Base-by-base conservation (phyloP, 192 early-diverging fungal genomes). In the Coemansia sp. region DNA sequence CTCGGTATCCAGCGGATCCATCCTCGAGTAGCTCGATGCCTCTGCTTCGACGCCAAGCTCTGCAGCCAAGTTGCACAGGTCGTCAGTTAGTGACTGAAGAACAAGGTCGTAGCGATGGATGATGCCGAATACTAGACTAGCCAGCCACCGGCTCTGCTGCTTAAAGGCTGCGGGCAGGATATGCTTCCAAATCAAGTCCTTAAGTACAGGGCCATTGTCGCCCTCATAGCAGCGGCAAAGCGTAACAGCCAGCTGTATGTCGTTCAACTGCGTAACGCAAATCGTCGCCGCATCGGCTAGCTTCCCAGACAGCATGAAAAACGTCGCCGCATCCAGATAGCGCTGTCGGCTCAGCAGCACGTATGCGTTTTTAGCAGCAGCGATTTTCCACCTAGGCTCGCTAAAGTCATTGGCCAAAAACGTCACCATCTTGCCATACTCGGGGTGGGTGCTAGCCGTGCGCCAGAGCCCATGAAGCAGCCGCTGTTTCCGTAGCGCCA, bases 311-410 rank as follows among this genome's bases (percentile, higher is more conserved):
- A 99, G 85, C 65, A 99, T 67, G 68, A 99, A 99, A 70, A 99
- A 99, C 0, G 95, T 88, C 0, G 92, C 96, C 0, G 96, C 95
- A 71, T 97, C 93, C 40, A 92, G 87, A 67, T 92, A 98, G 48
- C 96, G 84, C 63, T 97, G 95, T 66, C 93, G 94, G 62, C 96
- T 94, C 23, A 99, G 76, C 37, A 99, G 71, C n/a, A 91, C 97
- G 79, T 92, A 99, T 3, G 97, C 97, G 68, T 99, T 99, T 70
- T 99, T 99, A n/a, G 89, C 76, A 2, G 97, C 97, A 0, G 96
- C 95, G 14, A 88, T 94, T 65, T 86, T 88, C 97, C 97, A 99
- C 40, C 93, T 79, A 4, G 89, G 84, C 57, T 93, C 86, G 14
- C 86, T 83, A 85, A 99, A 99, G 77, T 98, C 93, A 79, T 98